Evolutionary conservation across 2,329 filamentous ascomycete genomes (phyloP), one percentile per base, ranked within the genome.

Genomic region (Pyricularia grisea): DNA sequence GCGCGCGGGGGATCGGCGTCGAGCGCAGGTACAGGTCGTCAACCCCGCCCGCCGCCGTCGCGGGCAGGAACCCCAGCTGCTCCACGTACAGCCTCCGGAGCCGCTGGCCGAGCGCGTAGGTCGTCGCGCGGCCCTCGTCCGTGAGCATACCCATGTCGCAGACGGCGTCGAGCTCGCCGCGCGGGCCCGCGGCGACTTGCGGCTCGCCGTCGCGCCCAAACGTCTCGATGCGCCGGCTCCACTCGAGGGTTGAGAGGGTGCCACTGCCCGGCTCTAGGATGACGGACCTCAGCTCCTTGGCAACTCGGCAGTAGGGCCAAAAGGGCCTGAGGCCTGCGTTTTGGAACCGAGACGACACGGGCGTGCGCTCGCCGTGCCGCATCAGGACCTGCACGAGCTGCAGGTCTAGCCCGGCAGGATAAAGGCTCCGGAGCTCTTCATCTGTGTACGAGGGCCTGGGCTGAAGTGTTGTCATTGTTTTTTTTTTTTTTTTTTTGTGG

Each of bases 261-360:
- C 72, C 71, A 10, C 76, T 69, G 55, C 76, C 58, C 30, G 23
- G 30, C 69, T 83, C 79, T 50, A 87, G 80, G 36, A 87, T 78
- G 71, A 79, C 81, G 33, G 81, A 80, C 71, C 80, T 87, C 76
- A 98, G 85, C 72, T 90, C 89, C 70, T 88, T 86, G 27, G 91
- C 92, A 69, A 90, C 87, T 72, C 87, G 86, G 81, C 95, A 99
- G 80, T 97, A 98, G 1, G 95, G 93, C 95, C 95, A 99, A 79
- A 88, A 89, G 67, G 84, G 77, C 63, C 81, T 77, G n/a, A 90
- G 83, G 12, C 88, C 88, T 66, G 87, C 86, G 80, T 94, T 95
- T 76, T 92, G 87, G 78, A 99, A 97, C 58, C 95, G 90, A n/a
- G 92, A 85, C 70, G 88, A 91, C 31, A 98, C 92, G 31, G 94